A percentile compares a stretch with the other conserved stretches of the same genome.
Conservation (phyloP, 805 yeast genomes). For the Kluyveromyces dobzhanskii region DNA sequence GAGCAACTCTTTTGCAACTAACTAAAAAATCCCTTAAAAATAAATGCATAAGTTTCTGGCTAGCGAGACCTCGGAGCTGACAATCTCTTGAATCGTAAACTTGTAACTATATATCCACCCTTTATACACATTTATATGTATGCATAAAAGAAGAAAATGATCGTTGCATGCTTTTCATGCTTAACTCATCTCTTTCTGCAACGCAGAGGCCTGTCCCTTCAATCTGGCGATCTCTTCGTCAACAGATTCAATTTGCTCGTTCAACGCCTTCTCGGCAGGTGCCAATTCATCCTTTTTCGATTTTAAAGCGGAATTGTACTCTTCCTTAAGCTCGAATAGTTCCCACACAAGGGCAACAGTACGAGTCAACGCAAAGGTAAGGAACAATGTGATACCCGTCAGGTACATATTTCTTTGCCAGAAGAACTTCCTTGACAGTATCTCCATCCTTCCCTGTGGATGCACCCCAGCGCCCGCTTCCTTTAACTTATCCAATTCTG, state of each 20-base stretch:
- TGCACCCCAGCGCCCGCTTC: slow-evolving; percentile 19
- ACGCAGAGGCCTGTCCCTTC: slow-evolving; percentile 62
- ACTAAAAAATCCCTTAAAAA: no score
- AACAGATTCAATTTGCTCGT: slow-evolving; percentile 45
- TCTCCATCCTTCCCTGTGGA: slow-evolving; percentile 61
- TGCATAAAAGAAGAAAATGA: not conserved
- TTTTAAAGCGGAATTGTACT: slow-evolving; percentile 26
- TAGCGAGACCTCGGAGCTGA: no score
- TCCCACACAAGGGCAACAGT: slow-evolving; percentile 76
- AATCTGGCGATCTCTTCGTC: slow-evolving; percentile 58
- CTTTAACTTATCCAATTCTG: slow-evolving; percentile 38
- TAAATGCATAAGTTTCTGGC: no score
- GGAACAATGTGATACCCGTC: slow-evolving; percentile 89
- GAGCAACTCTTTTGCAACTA: slow-evolving; percentile 60
- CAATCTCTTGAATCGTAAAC: no score
- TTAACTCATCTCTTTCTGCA: slow-evolving; percentile 45
- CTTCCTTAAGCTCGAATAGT: slow-evolving; percentile 55
- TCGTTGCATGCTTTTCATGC: not conserved
- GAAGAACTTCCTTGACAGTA: slow-evolving; percentile 85
- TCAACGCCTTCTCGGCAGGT: slow-evolving; percentile 35
- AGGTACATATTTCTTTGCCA: slow-evolving; percentile 95
- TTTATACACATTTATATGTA: not conserved
- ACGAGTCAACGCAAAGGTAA: slow-evolving; percentile 77
- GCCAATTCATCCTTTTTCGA: slow-evolving; percentile 6
- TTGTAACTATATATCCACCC: no score